Conservation (phyloP, 2,329 filamentous ascomycete genomes). For the Phyllosticta citriasiana region DNA sequence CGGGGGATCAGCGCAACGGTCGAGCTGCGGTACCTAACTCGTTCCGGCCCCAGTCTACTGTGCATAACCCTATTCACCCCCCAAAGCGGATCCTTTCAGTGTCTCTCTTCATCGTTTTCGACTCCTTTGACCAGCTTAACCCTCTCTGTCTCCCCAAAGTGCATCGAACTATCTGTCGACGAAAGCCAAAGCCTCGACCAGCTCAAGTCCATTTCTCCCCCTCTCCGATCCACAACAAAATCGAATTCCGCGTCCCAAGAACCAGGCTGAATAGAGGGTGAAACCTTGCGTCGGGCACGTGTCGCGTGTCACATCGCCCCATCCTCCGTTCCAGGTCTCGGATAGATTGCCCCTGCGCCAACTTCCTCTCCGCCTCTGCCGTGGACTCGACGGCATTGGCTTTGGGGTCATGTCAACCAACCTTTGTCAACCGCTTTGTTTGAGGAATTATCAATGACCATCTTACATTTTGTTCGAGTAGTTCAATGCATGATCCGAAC, state of each 20-base stretch:
- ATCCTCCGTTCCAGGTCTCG: neutral
- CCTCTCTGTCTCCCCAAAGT: too few species aligned
- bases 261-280: neutral
- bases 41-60: neutral
- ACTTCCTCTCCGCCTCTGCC: neutral
- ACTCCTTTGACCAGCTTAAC: neutral
- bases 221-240: neutral
- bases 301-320: neutral
- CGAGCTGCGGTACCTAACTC: neutral
- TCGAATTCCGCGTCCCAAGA: neutral
- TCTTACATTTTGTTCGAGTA: too few species aligned
- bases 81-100: neutral
- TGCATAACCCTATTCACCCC: neutral
- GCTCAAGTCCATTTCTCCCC: neutral
- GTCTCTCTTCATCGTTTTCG: neutral
- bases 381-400: neutral
- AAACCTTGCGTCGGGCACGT: neutral
- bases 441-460: too few species aligned
- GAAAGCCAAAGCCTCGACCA: neutral
- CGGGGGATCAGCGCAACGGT: neutral
- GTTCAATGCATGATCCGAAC: neutral
- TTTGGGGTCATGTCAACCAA: neutral
- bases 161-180: neutral
- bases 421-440: too few species aligned
- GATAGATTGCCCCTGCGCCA: neutral